Conservation (phyloP, 306 rosid species). For the Prunus campanulata region DNA sequence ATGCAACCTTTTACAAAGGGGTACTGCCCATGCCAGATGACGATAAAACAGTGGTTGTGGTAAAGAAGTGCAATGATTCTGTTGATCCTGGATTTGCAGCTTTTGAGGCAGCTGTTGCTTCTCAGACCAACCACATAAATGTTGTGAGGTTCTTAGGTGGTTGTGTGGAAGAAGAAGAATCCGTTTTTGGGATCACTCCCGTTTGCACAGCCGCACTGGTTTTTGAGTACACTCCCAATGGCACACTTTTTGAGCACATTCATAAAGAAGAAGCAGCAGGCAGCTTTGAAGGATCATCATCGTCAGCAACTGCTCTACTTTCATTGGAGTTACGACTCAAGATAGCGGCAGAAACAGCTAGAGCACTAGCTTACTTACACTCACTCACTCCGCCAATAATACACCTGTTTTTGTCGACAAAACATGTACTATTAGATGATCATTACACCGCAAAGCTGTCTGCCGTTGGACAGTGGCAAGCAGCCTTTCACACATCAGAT, state of each 20-base stretch:
- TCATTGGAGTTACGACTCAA: neutral
- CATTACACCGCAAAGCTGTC: no score
- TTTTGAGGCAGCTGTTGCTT: slow-evolving; percentile 5
- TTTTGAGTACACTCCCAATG: neutral
- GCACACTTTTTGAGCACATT: neutral
- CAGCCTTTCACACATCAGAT: no score
- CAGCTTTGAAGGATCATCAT: neutral
- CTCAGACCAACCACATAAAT: slow-evolving; percentile 18
- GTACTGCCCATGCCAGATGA: neutral
- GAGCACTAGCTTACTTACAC: neutral
- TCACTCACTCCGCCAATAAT: no score
- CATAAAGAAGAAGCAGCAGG: neutral
- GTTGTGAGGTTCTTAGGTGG: slow-evolving; percentile 1
- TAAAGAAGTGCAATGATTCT: neutral
- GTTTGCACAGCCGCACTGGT: neutral
- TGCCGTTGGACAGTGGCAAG: no score
- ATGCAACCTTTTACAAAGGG: neutral
- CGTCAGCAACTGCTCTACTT: no score
- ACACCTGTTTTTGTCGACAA: no score
- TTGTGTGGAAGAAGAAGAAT: neutral
- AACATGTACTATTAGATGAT: no score
- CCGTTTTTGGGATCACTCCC: no score
- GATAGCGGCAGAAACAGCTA: neutral
- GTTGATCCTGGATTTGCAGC: no score
- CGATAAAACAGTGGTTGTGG: neutral